These are phyloP conservation scores for Polyporus arcularius DNA, from an alignment of 768 basidiomycete genomes.

Conservation along the genomic window DNA sequence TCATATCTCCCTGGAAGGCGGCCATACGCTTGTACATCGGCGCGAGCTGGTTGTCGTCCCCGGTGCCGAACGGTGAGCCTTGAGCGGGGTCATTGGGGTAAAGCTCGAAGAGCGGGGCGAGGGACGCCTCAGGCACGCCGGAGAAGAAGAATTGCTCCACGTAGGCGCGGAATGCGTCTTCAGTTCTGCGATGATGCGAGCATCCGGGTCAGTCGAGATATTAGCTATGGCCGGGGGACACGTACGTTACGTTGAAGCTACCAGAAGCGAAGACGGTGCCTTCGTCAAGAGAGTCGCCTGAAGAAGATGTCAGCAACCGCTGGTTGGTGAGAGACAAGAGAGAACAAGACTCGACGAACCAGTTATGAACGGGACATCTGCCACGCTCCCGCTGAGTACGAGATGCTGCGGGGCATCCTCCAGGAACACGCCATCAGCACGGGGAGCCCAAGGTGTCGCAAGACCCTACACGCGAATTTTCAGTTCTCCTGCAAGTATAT, in stretches of 20 bases:
- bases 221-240: background rate
- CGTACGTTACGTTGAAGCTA: slow-evolving; percentile 30
- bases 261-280: slow-evolving; percentile 43
- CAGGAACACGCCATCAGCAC: slow-evolving; percentile 41
- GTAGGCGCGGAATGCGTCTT: background rate
- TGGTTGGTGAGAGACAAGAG: too few relatives aligned
- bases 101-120: slow-evolving; percentile 7
- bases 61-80: slow-evolving; percentile 48
- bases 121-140: too few relatives aligned
- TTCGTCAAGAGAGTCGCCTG: slow-evolving; percentile 47
- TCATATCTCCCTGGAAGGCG: background rate
- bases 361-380: slow-evolving; percentile 49
- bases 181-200: background rate
- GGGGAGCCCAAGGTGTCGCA: slow-evolving; percentile 41
- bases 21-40: slow-evolving; percentile 31
- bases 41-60: slow-evolving; percentile 26
- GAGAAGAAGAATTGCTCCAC: too few relatives aligned
- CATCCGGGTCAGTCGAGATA: too few relatives aligned
- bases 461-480: too few relatives aligned
- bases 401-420: too few relatives aligned
- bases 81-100: slow-evolving; percentile 44
- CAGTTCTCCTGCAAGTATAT: too few relatives aligned
- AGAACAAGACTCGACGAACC: slow-evolving; percentile 26
- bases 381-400: slow-evolving; percentile 12
- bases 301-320: background rate